phyloP scores from a whole-genome alignment of 2,329 filamentous ascomycete species.

The Xylaria sp. region DNA sequence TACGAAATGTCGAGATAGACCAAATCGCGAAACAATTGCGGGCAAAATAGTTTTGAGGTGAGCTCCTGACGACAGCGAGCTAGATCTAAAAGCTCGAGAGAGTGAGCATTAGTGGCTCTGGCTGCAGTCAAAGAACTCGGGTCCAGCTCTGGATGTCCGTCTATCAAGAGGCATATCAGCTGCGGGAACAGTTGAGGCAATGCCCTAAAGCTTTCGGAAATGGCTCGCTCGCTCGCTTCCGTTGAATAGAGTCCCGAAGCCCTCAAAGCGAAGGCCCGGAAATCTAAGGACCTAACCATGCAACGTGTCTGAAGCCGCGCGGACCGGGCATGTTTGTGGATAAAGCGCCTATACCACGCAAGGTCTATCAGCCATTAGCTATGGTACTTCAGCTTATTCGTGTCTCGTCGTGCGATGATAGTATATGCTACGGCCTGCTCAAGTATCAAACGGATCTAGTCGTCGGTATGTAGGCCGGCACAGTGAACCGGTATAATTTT shows the following conservation, averaged over 20 bases:
- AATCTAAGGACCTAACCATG: conserved; percentile 56
- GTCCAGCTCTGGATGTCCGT: conserved; percentile 54
- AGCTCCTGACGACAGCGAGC: conserved; percentile 48
- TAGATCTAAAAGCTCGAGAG: conserved; percentile 53
- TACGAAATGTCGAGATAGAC: conserved; percentile 61
- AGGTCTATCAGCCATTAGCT: conserved; percentile 48
- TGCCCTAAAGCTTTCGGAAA: conserved; percentile 48
- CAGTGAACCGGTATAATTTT: neutral
- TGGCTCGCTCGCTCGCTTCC: conserved; percentile 44
- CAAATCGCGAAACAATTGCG: conserved; percentile 46
- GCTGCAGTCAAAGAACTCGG: conserved; percentile 44
- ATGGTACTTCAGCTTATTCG: conserved; percentile 29
- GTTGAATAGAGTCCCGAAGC: conserved; percentile 50
- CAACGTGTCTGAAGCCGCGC: conserved; percentile 47
- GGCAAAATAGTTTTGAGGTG: conserved; percentile 47
- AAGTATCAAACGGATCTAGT: neutral
- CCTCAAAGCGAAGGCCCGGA: conserved; percentile 49
- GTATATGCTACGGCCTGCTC: neutral
- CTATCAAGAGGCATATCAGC: conserved; percentile 54
- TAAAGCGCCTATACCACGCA: conserved; percentile 55
- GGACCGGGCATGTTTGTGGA: conserved; percentile 45
- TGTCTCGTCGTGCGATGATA: neutral
- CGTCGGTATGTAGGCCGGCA: neutral
- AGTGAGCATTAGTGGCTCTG: conserved; percentile 15
- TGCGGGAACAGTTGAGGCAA: conserved; percentile 50